Percentiles rank a stretch among this genome's conserved stretches.
Conservation (phyloP, 2,329 filamentous ascomycete genomes). For the Apiospora saccharicola region DNA sequence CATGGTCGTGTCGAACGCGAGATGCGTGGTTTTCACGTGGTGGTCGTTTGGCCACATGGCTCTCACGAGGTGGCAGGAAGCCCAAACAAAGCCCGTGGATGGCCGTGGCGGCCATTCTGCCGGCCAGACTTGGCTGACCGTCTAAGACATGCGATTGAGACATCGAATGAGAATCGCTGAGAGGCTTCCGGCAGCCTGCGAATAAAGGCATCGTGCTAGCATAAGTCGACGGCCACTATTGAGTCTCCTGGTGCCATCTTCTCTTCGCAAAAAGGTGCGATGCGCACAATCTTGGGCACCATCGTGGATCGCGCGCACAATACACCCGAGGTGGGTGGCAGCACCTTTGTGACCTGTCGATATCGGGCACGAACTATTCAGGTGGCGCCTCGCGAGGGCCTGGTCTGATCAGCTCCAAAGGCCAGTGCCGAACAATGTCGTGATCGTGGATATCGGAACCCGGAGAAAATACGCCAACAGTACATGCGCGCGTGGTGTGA, state of each 20-base stretch:
- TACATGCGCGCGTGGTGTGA: not conserved
- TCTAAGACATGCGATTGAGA: slow-evolving; percentile 25
- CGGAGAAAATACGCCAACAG: not conserved
- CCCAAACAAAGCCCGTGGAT: not conserved
- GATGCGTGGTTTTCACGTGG: slow-evolving; percentile 34
- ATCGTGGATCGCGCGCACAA: slow-evolving; percentile 4
- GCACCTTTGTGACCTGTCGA: slow-evolving; percentile 1
- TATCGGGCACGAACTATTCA: slow-evolving; percentile 4
- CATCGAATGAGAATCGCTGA: slow-evolving; percentile 22
- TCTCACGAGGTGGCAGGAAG: not conserved
- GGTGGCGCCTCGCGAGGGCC: not conserved
- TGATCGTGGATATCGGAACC: not conserved
- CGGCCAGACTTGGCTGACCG: slow-evolving; percentile 5
- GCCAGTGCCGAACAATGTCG: not conserved
- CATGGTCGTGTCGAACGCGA: slow-evolving; percentile 24
- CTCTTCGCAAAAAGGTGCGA: not conserved
- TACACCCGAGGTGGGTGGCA: not conserved
- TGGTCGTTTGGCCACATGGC: slow-evolving; percentile 29
- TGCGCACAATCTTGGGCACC: not conserved
- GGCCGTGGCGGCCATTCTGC: slow-evolving; percentile 19
- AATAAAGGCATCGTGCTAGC: slow-evolving; percentile 4
- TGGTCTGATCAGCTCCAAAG: not conserved
- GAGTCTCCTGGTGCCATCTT: not conserved
- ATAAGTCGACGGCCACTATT: slow-evolving; percentile 12
- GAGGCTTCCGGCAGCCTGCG: slow-evolving; percentile 17